A percentile compares a stretch with the other conserved stretches of the same genome.
Evolutionary conservation across 352 stramenopile genomes (phyloP).

Genomic region (Phytophthora pseudosyringae): DNA sequence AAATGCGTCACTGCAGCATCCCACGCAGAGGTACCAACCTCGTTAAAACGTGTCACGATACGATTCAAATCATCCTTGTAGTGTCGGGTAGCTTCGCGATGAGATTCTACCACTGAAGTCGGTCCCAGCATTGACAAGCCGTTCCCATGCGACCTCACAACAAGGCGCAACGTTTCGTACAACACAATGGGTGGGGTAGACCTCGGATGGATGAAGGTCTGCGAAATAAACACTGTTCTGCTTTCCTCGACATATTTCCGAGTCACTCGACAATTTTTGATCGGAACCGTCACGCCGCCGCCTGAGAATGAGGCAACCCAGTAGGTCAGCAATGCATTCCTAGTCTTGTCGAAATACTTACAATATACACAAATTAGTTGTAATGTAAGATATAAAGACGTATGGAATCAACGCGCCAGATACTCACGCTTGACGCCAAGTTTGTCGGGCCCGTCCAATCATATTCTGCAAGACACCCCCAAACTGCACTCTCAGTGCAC

Average conservation of each 20-base stretch:
- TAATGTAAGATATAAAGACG: background rate
- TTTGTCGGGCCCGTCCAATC: slow-evolving; percentile 5
- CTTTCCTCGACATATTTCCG: slow-evolving; percentile 18
- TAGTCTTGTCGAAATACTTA: slow-evolving; percentile 19
- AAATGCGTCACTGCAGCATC: slow-evolving; percentile 8
- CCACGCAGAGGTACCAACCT: slow-evolving; percentile 5
- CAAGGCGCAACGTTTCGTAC: slow-evolving; percentile 16
- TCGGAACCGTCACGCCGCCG: background rate
- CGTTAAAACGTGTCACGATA: background rate
- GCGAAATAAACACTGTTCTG: slow-evolving; percentile 14
- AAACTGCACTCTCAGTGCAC: slow-evolving; percentile 15
- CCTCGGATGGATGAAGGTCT: slow-evolving; percentile 8
- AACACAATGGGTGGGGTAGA: slow-evolving; percentile 5
- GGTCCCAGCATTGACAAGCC: slow-evolving; percentile 3
- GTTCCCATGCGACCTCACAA: background rate
- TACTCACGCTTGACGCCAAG: slow-evolving; percentile 19
- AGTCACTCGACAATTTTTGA: slow-evolving; percentile 19
- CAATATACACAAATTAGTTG: background rate
- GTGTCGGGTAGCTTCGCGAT: slow-evolving; percentile 14
- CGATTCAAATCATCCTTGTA: slow-evolving; percentile 6
- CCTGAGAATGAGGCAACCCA: slow-evolving; percentile 15
- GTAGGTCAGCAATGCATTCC: slow-evolving; percentile 11
- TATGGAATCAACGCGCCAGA: background rate
- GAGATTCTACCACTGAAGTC: slow-evolving; percentile 7
- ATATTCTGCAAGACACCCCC: slow-evolving; percentile 13